Evolutionary conservation across 768 basidiomycete species (phyloP), one percentile per base, ranked within the genome.

Genomic region (Leccinum uliginosum): DNA sequence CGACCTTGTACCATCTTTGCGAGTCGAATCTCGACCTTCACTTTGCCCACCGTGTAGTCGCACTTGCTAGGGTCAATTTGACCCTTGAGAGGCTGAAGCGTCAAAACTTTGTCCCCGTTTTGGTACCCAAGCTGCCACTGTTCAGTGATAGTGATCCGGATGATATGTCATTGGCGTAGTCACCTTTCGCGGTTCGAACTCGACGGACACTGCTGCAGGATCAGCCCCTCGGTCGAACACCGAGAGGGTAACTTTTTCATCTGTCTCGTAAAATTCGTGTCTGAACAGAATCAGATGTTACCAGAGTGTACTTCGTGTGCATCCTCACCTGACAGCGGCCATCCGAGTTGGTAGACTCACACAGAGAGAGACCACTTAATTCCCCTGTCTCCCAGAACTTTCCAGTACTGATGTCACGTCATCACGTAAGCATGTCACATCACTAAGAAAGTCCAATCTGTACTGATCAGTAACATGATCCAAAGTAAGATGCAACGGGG

Each of bases 191-290:
- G 85, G 78, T 57, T 84, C 80, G 59, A 93, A 86, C 35, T 76
- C 68, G 63, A 93, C 72, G 15, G 75, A 76, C 51, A 91, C 82
- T 62, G 81, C 71, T 24, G 73, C 78, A 14, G 86, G 81, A 70
- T 91, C 84, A 40, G 83, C 90, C 62, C 83, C 83, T 62, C 83
- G 82, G 73, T 93, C 86, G 65, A 92, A 93, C 65, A 93, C 76
- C 54, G 88, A 86, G 64, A 93, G 68, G 19, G 76, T 87, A 54
- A 92, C 68, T 59, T 67, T 78, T 58, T 92, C 88, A 62, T 93
- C 91, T 12, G 85, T 88, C 73, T 93, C 91, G 71, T 93, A 93
- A 71, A 88, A 93, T 70, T 91, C 90, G 75, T 93, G 85, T 71
- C 90, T 91, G 27, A 35, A 27, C 23, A 43, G 51, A 44, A 49